Evolutionary conservation across 805 yeast species (phyloP), one percentile per base, ranked within the genome.

Genomic region (Zygotorulaspora danielsina): DNA sequence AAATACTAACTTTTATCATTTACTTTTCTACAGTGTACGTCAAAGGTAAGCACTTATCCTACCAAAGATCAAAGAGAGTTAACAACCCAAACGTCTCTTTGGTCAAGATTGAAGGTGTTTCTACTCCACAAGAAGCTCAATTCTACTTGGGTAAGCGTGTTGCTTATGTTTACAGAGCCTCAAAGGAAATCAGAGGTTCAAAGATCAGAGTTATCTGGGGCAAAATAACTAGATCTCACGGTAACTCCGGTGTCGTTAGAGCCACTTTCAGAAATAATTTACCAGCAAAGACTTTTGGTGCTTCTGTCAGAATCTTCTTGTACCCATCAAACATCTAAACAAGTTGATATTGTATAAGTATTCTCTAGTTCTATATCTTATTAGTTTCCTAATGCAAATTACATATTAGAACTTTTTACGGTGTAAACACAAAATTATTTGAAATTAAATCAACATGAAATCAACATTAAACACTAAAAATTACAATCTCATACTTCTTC

Each of bases 201-300:
- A 90, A 93, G 81, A 86, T 90, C 79, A 87, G 97, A 79, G 97
- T 93, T 67, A 88, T 93, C 78, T 93, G 98, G 98, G 98, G 98
- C 74, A 90, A 90, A 79, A 79, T 93, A 62, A 77, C 94, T 76
- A 89, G 97, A 83, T 78, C 97, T 62, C 98, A 93, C 84, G 98
- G 98, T 74, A 86, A 80, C 89, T 76, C 82, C 65, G 98, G 98
- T 77, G 77, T 86, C 60, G 96, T 93, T 63, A 90, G 98, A 78
- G 97, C 98, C 67, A 86, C 81, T 76, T 93, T 93, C 95, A 89
- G 86, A 79, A 80, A 84, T 75, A 93, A 93, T 89, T 83, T 93
- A 70, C 98, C 98, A 73, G 89, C 98, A 63, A 89, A 90, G 85
- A 88, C 97, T 64, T 90, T 93, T 72, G 98, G 98, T 78, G 97